phyloP scores from a whole-genome alignment of 345 rosid species.

The Moringa oleifera region DNA sequence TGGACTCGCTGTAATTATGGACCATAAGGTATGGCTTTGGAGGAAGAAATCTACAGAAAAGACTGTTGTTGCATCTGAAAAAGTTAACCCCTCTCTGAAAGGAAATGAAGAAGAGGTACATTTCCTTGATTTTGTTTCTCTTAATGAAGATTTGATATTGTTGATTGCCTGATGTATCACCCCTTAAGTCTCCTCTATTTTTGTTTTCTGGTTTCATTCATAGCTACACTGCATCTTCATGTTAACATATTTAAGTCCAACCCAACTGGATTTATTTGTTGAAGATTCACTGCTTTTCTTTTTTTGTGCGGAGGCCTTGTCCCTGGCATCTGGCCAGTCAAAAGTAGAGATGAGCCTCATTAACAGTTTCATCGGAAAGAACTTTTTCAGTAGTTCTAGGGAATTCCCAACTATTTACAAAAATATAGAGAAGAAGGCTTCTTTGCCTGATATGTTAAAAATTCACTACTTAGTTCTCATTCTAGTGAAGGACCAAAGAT shows the following conservation, averaged over 20 bases:
- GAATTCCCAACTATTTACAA: too few species aligned
- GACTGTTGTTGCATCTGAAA: slow-evolving; percentile 32
- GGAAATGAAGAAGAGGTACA: slow-evolving; percentile 56
- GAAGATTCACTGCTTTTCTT: not conserved
- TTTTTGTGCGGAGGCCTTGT: too few species aligned
- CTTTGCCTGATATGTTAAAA: too few species aligned
- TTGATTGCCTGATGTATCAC: not conserved
- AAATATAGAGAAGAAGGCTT: too few species aligned
- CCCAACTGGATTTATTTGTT: not conserved
- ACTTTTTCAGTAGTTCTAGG: too few species aligned
- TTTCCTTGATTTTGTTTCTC: slow-evolving; percentile 1
- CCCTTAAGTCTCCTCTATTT: not conserved
- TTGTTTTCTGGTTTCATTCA: not conserved
- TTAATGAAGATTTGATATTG: not conserved
- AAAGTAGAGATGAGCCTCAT: too few species aligned
- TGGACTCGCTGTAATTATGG: slow-evolving; percentile 40
- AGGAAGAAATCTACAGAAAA: slow-evolving; percentile 73
- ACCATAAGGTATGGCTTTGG: slow-evolving; percentile 79
- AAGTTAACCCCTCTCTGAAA: slow-evolving; percentile 25
- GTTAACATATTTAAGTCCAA: not conserved
- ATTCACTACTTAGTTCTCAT: too few species aligned
- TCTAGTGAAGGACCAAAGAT: too few species aligned
- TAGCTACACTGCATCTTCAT: not conserved
- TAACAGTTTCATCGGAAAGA: too few species aligned
- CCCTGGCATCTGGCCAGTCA: too few species aligned